These are phyloP conservation scores for Agastache rugosa DNA, from an alignment of 257 asterid species.

Conservation along the genomic window DNA sequence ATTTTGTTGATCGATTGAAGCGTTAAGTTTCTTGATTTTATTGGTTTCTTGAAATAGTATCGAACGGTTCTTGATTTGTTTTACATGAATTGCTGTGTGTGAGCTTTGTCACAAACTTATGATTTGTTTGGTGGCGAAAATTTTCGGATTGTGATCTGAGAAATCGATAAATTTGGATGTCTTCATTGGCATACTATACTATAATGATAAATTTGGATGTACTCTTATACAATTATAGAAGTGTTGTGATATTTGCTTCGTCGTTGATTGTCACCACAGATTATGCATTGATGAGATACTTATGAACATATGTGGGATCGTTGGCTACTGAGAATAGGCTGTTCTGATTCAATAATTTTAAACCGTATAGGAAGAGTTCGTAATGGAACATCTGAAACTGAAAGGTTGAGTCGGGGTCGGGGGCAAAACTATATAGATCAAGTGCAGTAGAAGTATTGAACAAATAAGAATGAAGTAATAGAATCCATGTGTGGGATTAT, in stretches of 20 bases:
- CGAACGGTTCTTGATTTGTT: neutral
- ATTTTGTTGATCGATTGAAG: neutral
- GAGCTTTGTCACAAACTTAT: neutral
- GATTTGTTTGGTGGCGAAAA: neutral
- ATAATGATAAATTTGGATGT: neutral
- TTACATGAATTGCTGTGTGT: neutral
- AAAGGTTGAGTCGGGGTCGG: no score
- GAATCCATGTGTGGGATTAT: neutral
- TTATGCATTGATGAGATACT: neutral
- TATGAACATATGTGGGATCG: neutral
- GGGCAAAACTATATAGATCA: neutral
- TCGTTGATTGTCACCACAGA: neutral
- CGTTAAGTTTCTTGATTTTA: neutral
- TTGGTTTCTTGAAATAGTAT: neutral
- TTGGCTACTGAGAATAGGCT: neutral
- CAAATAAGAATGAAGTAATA: neutral
- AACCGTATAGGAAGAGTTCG: no score
- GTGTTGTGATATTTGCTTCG: neutral
- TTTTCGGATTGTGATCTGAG: neutral
- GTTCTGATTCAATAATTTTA: constrained; percentile 20
- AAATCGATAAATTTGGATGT: neutral
- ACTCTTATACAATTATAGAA: neutral
- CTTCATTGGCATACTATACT: neutral
- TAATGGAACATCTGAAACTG: no score
- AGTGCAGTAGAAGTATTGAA: neutral